phyloP scores from a whole-genome alignment of 2,329 filamentous ascomycete genomes.

The Aspergillus arachidicola region DNA sequence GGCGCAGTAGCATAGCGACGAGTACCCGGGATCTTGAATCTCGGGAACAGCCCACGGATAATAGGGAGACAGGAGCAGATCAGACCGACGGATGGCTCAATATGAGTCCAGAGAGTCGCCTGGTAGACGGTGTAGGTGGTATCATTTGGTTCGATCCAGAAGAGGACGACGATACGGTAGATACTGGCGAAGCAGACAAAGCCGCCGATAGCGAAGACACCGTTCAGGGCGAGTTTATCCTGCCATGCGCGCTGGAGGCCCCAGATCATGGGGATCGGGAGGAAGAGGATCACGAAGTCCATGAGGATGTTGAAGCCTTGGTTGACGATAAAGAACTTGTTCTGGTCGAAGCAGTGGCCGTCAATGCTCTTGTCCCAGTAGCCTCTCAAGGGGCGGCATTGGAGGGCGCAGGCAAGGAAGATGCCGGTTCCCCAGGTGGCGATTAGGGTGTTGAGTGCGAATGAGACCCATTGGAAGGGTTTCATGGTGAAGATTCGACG shows the following conservation, averaged over 20 bases:
- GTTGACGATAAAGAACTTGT: slow-evolving; percentile 36
- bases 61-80: slow-evolving; percentile 40
- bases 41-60: slow-evolving; percentile 37
- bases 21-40: slow-evolving; percentile 25
- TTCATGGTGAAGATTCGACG: slow-evolving; percentile 35
- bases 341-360: slow-evolving; percentile 31
- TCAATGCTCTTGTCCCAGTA: slow-evolving; percentile 34
- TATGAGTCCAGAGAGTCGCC: slow-evolving; percentile 38
- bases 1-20: slow-evolving; percentile 26
- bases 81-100: slow-evolving; percentile 38
- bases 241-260: slow-evolving; percentile 36
- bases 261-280: slow-evolving; percentile 40
- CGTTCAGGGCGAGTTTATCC: slow-evolving; percentile 38
- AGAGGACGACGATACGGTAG: slow-evolving; percentile 39
- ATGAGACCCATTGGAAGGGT: slow-evolving; percentile 28
- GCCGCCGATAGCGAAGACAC: slow-evolving; percentile 34
- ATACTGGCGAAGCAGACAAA: slow-evolving; percentile 41
- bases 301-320: slow-evolving; percentile 37
- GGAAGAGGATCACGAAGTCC: slow-evolving; percentile 35
- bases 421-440: slow-evolving; percentile 32
- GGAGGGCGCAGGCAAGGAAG: slow-evolving; percentile 35
- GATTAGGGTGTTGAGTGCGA: slow-evolving; percentile 32
- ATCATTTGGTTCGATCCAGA: slow-evolving; percentile 32
- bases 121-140: slow-evolving; percentile 39
- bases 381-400: slow-evolving; percentile 33